Base-by-base conservation (phyloP, 1,139 yeast species). In the Wickerhamomyces sp. region DNA sequence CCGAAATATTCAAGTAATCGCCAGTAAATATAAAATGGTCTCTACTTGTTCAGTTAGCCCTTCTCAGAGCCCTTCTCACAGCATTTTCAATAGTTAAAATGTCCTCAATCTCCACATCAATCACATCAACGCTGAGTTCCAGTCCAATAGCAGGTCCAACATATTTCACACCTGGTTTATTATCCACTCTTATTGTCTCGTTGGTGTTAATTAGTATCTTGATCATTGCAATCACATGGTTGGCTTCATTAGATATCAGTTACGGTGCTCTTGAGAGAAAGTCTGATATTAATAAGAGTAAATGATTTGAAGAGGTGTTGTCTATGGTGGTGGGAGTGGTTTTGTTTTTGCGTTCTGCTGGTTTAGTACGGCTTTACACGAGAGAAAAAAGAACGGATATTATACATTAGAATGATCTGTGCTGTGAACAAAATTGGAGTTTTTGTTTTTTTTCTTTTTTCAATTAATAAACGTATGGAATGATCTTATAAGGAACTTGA, bases 401-500 rank as follows among this genome's bases (percentile, higher is more conserved):
- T 19, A 19, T 19, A 10, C 10, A 19, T 10, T 8, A 8, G 7
- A 19, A 19, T 8, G 21, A 8, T 19, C 10, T 10, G 10, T 10
- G 10, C 21, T 8, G 10, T 7, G 21, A 19, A 10, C 10, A 10
- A 19, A 19, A 7, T 8, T 19, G 16, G 10, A n/a, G 13, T 20
- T 10, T n/a, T 27, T 17, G 23, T 33, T 30, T 26, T 27, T 17
- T 22, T 24, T 26, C n/a, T n/a, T n/a, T 19, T 22, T 23, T 32
- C 27, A 27, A 28, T 52, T 65, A 91, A 57, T 88, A 91, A 8
- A 91, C 61, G 52, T 80, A 87, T 4, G 99, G 99, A 45, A 91
- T 72, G 45, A 91, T 88, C 57, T 88, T 82, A 59, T 82, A 89
- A 15, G 95, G 96, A 15, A 93, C 99, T 46, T 61, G 57, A 43